phyloP scores from a whole-genome alignment of 805 yeast genomes.

The Pichia membranifaciens region DNA sequence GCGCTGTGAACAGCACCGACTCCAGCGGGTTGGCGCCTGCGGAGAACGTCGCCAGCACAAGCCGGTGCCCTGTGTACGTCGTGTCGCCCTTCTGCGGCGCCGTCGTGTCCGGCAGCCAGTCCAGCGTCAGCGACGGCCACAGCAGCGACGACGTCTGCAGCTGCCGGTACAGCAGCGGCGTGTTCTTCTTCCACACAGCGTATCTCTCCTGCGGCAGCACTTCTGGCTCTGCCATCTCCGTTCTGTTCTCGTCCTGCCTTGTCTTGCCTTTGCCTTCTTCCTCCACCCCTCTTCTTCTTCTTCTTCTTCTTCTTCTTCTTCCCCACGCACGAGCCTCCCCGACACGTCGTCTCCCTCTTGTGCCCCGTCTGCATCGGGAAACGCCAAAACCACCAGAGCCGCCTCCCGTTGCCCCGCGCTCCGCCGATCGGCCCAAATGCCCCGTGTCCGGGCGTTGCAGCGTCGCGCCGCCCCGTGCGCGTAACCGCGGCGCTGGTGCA shows the following conservation, averaged over 20 bases:
- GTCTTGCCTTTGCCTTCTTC: background rate
- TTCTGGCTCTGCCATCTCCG: background rate
- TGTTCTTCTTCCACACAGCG: conserved; percentile 56
- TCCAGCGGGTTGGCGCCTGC: conserved; percentile 38
- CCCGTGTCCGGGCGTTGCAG: too few relatives aligned
- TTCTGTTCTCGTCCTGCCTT: background rate
- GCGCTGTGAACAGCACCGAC: conserved; percentile 16
- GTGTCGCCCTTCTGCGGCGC: background rate
- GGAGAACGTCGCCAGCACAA: conserved; percentile 61
- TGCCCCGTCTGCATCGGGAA: too few relatives aligned
- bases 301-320: background rate
- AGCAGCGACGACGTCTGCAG: conserved; percentile 47
- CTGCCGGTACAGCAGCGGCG: conserved; percentile 49
- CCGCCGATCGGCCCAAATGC: too few relatives aligned
- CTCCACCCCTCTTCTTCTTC: background rate
- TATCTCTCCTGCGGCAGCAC: conserved; percentile 24
- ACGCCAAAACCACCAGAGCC: too few relatives aligned
- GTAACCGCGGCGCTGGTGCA: too few relatives aligned
- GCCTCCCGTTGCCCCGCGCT: too few relatives aligned
- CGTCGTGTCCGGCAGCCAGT: conserved; percentile 53
- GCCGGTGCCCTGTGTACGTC: conserved; percentile 26
- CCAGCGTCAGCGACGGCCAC: conserved; percentile 60
- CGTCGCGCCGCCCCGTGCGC: too few relatives aligned
- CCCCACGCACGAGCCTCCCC: too few relatives aligned
- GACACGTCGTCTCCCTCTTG: too few relatives aligned